Percentiles rank a stretch among this genome's conserved stretches.
These are phyloP conservation scores for Cenchrus purpureus DNA, from an alignment of 176 grass and related monocot species.

Conservation along the genomic window DNA sequence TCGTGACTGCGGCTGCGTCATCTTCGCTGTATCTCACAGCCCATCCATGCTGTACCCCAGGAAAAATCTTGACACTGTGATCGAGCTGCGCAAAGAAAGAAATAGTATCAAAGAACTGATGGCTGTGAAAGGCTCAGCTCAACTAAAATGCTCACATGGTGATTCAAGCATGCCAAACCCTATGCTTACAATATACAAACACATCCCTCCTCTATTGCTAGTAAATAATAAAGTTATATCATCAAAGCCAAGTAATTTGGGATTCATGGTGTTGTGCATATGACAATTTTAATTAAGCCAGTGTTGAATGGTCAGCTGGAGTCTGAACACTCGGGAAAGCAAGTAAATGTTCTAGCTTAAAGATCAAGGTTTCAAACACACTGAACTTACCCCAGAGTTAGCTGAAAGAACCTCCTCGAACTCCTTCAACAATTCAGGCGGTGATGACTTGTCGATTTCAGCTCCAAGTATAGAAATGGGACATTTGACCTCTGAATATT, in stretches of 20 bases:
- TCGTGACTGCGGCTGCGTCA: neutral
- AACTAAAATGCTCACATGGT: neutral
- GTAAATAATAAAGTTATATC: neutral
- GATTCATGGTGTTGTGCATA: neutral
- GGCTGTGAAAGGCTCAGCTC: neutral
- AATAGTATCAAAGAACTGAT: neutral
- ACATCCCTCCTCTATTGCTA: no score
- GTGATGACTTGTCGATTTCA: conserved; percentile 53
- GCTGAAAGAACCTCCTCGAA: conserved; percentile 55
- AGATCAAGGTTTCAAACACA: neutral
- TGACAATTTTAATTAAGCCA: neutral
- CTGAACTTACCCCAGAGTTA: conserved; percentile 56
- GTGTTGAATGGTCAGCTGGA: neutral
- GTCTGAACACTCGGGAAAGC: neutral
- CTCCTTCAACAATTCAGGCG: conserved; percentile 64
- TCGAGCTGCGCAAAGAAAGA: neutral
- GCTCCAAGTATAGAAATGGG: conserved; percentile 77
- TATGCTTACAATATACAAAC: no score
- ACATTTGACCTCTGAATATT: conserved; percentile 59
- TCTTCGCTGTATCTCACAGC: conserved; percentile 29
- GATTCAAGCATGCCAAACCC: neutral
- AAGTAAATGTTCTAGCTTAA: neutral
- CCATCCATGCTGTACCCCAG: conserved; percentile 31
- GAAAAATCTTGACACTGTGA: conserved; percentile 26
- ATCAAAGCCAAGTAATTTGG: neutral